A percentile compares a stretch with the other conserved stretches of the same genome.
phyloP scores from a whole-genome alignment of 2,329 filamentous ascomycete species.

The Colletotrichum horii region DNA sequence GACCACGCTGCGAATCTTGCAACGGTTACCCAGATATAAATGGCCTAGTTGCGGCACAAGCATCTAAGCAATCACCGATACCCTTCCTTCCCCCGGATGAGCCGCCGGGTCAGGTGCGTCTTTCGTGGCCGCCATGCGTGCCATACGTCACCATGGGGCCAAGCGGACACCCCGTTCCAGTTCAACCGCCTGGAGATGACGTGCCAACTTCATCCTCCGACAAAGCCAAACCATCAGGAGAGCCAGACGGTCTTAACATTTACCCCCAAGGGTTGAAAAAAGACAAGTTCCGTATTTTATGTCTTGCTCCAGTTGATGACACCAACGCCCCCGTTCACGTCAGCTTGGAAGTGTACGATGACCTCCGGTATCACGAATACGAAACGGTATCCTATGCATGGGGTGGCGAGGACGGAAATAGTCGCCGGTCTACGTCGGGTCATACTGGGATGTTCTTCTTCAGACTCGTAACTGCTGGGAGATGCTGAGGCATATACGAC shows the following conservation, averaged over 20 bases:
- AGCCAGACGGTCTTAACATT: fast-evolving
- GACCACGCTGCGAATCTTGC: neutral
- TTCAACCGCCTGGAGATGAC: neutral
- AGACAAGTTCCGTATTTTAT: fast-evolving
- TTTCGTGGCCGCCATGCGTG: neutral
- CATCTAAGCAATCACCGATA: fast-evolving
- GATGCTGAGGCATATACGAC: neutral
- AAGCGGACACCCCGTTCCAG: fast-evolving
- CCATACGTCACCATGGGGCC: fast-evolving
- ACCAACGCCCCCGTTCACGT: fast-evolving
- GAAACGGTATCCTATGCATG: neutral
- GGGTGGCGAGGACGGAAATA: neutral
- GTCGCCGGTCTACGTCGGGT: fast-evolving
- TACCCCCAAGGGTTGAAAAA: fast-evolving
- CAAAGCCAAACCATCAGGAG: too few species aligned
- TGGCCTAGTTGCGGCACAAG: fast-evolving
- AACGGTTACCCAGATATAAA: fast-evolving
- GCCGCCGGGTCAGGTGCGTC: fast-evolving
- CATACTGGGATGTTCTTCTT: fast-evolving
- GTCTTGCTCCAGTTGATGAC: neutral
- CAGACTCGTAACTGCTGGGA: neutral
- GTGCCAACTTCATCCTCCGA: fast-evolving
- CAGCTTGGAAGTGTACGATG: neutral
- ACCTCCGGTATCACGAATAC: fast-evolving
- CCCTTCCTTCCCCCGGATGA: neutral